Evolutionary conservation across 805 yeast genomes (phyloP).

Genomic region (Teunomyces funiuensis): DNA sequence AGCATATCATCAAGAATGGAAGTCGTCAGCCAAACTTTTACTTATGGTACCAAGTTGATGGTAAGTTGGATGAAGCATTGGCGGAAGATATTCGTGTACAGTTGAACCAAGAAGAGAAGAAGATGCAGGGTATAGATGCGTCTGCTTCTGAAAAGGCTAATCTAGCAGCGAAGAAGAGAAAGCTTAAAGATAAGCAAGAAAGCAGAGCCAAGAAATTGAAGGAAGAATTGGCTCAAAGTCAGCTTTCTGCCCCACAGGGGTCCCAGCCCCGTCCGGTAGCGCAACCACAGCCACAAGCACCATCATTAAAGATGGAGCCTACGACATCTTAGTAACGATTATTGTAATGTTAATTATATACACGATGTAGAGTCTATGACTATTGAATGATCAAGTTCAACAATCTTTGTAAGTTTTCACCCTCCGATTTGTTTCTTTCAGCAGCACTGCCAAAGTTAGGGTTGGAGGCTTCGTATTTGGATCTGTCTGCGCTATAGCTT

Average conservation of each 20-base stretch:
- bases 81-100: slow-evolving; percentile 65
- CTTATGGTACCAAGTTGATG: slow-evolving; percentile 84
- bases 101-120: slow-evolving; percentile 53
- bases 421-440: slow-evolving; percentile 35
- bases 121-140: slow-evolving; percentile 35
- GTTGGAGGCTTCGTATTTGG: slow-evolving; percentile 30
- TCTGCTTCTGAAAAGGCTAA: slow-evolving; percentile 13
- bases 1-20: slow-evolving; percentile 57
- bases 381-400: slow-evolving; percentile 24
- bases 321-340: neutral
- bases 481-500: slow-evolving; percentile 19
- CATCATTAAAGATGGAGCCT: neutral
- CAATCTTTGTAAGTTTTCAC: slow-evolving; percentile 23
- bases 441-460: slow-evolving; percentile 32
- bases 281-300: neutral
- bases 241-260: neutral
- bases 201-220: slow-evolving; percentile 17
- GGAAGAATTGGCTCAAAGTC: slow-evolving; percentile 6
- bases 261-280: neutral
- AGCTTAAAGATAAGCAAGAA: slow-evolving; percentile 26
- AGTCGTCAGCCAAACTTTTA: slow-evolving; percentile 58
- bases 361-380: neutral
- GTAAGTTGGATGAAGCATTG: slow-evolving; percentile 62
- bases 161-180: slow-evolving; percentile 31
- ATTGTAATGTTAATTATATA: neutral